These are phyloP conservation scores for Pyrenochaeta sp. DNA, from an alignment of 2,329 filamentous ascomycete genomes.

Conservation along the genomic window DNA sequence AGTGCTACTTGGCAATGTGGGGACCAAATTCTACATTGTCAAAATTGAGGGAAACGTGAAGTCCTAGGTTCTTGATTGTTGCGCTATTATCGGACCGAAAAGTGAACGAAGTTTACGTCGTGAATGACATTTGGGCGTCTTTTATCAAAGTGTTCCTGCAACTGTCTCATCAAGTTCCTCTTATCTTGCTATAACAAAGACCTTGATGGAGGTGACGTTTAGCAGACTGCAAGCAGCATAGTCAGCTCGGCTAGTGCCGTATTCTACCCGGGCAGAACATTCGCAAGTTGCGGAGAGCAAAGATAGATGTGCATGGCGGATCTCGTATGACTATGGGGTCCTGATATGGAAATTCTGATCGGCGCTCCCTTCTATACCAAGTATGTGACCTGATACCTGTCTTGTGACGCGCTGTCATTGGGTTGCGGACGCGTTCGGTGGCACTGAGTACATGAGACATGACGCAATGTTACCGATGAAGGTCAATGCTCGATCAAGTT, in stretches of 20 bases:
- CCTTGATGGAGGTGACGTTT: neutral
- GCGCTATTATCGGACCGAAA: neutral
- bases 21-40: conserved; percentile 2
- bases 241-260: neutral
- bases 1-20: conserved; percentile 10
- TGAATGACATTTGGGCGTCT: no score
- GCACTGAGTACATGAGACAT: neutral
- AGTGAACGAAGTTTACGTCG: neutral
- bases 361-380: no score
- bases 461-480: neutral
- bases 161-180: neutral
- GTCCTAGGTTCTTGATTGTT: neutral
- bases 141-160: no score
- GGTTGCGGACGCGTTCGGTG: neutral
- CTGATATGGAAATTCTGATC: neutral
- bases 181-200: neutral
- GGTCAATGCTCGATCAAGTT: neutral
- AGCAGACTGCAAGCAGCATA: neutral
- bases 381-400: no score
- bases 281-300: neutral
- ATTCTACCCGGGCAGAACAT: neutral
- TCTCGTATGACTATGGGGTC: neutral
- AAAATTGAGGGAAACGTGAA: neutral
- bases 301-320: neutral
- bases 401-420: no score